Base-by-base conservation (phyloP, 768 basidiomycete genomes). In the Termitomyces sp. region DNA sequence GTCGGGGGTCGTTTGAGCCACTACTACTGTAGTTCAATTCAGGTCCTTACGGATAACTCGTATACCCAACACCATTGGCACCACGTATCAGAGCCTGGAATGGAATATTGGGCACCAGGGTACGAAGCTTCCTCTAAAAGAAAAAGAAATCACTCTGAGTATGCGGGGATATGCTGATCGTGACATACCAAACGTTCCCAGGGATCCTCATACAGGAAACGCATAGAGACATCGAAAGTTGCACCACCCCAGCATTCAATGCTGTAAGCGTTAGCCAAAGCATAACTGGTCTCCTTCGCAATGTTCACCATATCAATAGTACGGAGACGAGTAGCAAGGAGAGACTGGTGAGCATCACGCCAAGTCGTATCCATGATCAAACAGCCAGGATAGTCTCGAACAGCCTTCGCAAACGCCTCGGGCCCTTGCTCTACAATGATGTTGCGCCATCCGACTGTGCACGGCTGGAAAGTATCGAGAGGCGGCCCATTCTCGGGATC, bases 171-270 rank as follows among this genome's bases (percentile, higher is more conserved):
- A 2, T 18, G 20, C 42, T 28, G 22, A 54, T 4, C n/a, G 73
- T 24, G 35, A 24, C 85, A 51, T 63, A 92, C 92, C 75, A 99
- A 76, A 63, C 97, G 87, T 71, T 98, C 97, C 97, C 97, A 99
- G 64, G 97, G 97, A 73, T 99, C 97, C 72, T 99, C 97, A 70
- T 99, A 98, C 70, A 99, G 75, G 88, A 99, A 98, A 47, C 96
- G 88, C 94, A 98, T 97, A 24, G 96, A 91, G 52, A 99, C 96
- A 72, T 98, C 96, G 69, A 99, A 99, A 2, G 97, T 98, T 38
- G 96, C 95, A 60, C 95, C 94, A 67, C 97, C 97, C 97, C 97
- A 99, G 79, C 95, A 98, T 71, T 99, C 97, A 61, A 99, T 75
- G 70, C 91, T 90, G 77, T 93, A 99, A 8, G 97, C 92, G 68